These are phyloP conservation scores for Retiboletus flavoniger DNA, from an alignment of 1,284 basidiomycete species.

Conservation along the genomic window DNA sequence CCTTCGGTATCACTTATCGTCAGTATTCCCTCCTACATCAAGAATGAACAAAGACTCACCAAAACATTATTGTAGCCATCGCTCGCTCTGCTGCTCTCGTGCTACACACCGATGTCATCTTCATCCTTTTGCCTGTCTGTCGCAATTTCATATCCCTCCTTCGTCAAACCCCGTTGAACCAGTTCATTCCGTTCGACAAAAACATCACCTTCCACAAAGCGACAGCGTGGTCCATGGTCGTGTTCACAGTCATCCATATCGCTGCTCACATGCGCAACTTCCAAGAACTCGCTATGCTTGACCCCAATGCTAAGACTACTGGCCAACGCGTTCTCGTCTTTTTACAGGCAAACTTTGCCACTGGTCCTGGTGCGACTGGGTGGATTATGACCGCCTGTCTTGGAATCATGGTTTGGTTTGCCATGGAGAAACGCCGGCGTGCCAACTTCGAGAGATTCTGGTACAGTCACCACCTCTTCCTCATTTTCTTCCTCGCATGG, in stretches of 20 bases:
- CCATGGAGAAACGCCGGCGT: conserved; percentile 73
- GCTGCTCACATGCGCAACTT: conserved; percentile 82
- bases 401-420: conserved; percentile 77
- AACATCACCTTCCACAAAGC: conserved; percentile 87
- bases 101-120: conserved; percentile 83
- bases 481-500: conserved; percentile 88
- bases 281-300: conserved; percentile 59
- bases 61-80: conserved; percentile 49
- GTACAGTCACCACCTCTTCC: conserved; percentile 87
- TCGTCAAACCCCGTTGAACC: conserved; percentile 77
- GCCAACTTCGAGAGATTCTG: conserved; percentile 83
- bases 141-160: conserved; percentile 86
- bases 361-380: conserved; percentile 86
- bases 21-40: conserved; percentile 33
- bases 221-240: conserved; percentile 82
- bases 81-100: conserved; percentile 83
- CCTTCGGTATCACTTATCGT: conserved; percentile 78
- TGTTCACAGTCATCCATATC: conserved; percentile 71
- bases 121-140: conserved; percentile 90
- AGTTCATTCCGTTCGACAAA: conserved; percentile 87
- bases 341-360: conserved; percentile 74
- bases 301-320: conserved; percentile 50
- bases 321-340: conserved; percentile 63
- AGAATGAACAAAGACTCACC: background rate
- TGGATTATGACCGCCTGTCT: conserved; percentile 84